A percentile compares a stretch with the other conserved stretches of the same genome.
Evolutionary conservation across 2,329 filamentous ascomycete species (phyloP).

Genomic region (Arthrinium phaeospermum): DNA sequence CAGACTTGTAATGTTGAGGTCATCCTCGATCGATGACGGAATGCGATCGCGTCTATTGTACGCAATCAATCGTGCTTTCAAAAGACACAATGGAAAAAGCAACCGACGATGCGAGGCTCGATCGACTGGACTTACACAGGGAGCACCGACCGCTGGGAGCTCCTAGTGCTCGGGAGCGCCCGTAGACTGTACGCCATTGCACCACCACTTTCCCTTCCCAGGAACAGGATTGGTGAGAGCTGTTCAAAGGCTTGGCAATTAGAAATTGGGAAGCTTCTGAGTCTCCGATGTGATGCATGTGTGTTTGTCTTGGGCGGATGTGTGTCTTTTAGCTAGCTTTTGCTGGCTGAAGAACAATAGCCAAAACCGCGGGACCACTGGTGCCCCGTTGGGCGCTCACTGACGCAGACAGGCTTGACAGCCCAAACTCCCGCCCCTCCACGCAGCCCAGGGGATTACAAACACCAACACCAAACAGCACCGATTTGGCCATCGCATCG

Average conservation of each 20-base stretch:
- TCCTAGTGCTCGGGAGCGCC: slow-evolving; percentile 8
- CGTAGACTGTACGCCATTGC: slow-evolving; percentile 2
- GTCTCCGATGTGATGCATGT: too few relatives aligned
- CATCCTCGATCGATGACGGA: not conserved
- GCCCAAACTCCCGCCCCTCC: not conserved
- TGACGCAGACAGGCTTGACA: too few relatives aligned
- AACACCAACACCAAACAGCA: not conserved
- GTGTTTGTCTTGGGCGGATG: not conserved
- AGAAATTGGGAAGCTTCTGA: not conserved
- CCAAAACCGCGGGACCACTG: not conserved
- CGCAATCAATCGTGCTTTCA: not conserved
- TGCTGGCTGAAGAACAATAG: not conserved
- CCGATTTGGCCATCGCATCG: not conserved
- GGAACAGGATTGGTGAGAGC: not conserved
- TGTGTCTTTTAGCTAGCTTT: not conserved
- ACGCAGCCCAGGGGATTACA: too few relatives aligned
- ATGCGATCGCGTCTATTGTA: not conserved
- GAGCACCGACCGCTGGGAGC: not conserved
- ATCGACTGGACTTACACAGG: not conserved
- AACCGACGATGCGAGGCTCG: not conserved
- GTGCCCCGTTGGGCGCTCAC: not conserved
- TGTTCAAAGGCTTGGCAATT: not conserved
- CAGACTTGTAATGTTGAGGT: not conserved
- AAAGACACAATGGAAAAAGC: not conserved
- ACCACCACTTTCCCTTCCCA: not conserved